phyloP scores from a whole-genome alignment of 768 basidiomycete species.

The Fomitopsis pulvina region DNA sequence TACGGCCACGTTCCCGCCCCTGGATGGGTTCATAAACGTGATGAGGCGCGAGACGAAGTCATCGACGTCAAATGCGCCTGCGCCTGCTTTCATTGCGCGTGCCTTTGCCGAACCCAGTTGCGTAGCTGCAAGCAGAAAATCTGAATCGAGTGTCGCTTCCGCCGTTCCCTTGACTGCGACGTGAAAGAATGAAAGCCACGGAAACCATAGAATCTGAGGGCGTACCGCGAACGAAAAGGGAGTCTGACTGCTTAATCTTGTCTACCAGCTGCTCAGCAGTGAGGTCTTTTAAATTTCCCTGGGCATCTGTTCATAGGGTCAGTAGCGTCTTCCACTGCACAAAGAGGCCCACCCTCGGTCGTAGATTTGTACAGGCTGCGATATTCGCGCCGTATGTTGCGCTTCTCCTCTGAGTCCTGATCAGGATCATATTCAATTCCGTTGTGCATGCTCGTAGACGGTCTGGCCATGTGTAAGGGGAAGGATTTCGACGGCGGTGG shows the following conservation, averaged over 20 bases:
- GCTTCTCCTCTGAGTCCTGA: constrained; percentile 76
- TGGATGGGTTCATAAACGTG: constrained; percentile 67
- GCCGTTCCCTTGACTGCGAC: constrained; percentile 6
- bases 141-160: constrained; percentile 88
- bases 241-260: constrained; percentile 52
- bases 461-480: not conserved
- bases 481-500: no score
- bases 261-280: constrained; percentile 39
- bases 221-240: constrained; percentile 58
- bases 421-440: constrained; percentile 61
- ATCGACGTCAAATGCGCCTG: constrained; percentile 85
- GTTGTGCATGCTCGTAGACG: not conserved
- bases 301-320: not conserved
- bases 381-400: constrained; percentile 67
- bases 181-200: no score
- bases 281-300: constrained; percentile 23
- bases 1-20: constrained; percentile 18
- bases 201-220: not conserved
- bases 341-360: constrained; percentile 46
- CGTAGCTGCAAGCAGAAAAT: constrained; percentile 69
- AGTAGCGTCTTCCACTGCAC: not conserved
- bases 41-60: constrained; percentile 79
- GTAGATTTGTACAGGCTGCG: constrained; percentile 52
- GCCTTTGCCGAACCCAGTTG: constrained; percentile 81
- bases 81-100: constrained; percentile 84